phyloP scores from a whole-genome alignment of 1,284 basidiomycete genomes.

The Anthracocystis walkeri region DNA sequence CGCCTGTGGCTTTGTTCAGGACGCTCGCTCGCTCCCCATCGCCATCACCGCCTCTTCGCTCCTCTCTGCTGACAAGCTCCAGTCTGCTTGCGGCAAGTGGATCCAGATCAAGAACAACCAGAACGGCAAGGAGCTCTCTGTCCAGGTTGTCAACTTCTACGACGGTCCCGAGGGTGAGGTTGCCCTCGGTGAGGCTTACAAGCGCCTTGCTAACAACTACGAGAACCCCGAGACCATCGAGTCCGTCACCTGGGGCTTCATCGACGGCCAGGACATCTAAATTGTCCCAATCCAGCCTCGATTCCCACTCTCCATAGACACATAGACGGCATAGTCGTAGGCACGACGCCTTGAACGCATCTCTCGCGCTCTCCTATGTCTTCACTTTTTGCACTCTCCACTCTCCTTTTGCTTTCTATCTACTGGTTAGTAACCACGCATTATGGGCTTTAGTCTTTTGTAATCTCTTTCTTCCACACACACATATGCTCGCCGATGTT shows the following conservation, averaged over 20 bases:
- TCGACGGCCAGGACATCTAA: conserved; percentile 55
- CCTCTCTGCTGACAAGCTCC: conserved; percentile 44
- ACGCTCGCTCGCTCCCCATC: conserved; percentile 41
- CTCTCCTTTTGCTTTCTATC: conserved; percentile 17
- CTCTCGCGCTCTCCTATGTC: conserved; percentile 18
- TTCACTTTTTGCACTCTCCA: conserved; percentile 6
- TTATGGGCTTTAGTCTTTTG: conserved; percentile 44
- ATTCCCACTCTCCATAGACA: conserved; percentile 7
- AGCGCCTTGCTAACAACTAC: conserved; percentile 44
- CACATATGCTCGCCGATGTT: conserved; percentile 51
- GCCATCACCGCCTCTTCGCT: conserved; percentile 50
- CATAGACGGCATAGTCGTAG: conserved; percentile 27
- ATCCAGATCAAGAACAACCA: conserved; percentile 57
- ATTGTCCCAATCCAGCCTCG: conserved; percentile 1
- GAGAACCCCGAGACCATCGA: conserved; percentile 46
- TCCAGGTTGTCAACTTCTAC: conserved; percentile 50
- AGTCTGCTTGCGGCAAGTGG: conserved; percentile 56
- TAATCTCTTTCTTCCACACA: conserved; percentile 17
- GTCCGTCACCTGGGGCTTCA: conserved; percentile 59
- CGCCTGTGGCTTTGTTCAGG: conserved; percentile 40
- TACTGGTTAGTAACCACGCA: conserved; percentile 19
- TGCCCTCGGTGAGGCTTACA: conserved; percentile 53
- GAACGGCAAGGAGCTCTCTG: conserved; percentile 58
- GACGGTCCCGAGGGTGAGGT: conserved; percentile 41
- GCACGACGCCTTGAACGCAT: conserved; percentile 16